Evolutionary conservation across 352 stramenopile genomes (phyloP).

Genomic region (Pythium vanterpoolii): DNA sequence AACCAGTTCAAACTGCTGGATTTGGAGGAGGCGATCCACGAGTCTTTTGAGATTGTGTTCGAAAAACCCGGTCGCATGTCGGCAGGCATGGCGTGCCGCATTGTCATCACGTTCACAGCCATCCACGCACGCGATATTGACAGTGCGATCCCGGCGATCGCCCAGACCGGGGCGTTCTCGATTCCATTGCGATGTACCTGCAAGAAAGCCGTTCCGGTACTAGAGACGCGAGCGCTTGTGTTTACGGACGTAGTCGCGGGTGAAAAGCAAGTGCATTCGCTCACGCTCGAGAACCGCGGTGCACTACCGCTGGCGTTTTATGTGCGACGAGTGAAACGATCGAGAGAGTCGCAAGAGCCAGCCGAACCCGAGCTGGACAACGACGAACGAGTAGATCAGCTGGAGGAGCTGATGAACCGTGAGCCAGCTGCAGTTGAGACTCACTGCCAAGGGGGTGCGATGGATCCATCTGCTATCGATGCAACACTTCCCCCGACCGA

Average conservation of each 20-base stretch:
- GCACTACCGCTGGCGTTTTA: constrained; percentile 60
- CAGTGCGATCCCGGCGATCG: constrained; percentile 52
- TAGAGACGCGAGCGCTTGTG: constrained; percentile 36
- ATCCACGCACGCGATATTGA: constrained; percentile 62
- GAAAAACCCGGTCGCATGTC: constrained; percentile 88
- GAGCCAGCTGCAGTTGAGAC: not conserved
- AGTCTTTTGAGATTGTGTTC: constrained; percentile 89
- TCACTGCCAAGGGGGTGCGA: too few species aligned
- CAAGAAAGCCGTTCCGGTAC: constrained; percentile 69
- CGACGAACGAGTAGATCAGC: not conserved
- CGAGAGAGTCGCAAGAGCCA: not conserved
- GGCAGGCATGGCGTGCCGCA: constrained; percentile 75
- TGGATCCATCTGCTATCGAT: too few species aligned
- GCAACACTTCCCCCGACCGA: not conserved
- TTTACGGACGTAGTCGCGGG: constrained; percentile 82
- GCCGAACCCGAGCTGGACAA: constrained; percentile 2
- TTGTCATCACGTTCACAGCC: constrained; percentile 75
- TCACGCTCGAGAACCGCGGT: constrained; percentile 71
- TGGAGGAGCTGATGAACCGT: not conserved
- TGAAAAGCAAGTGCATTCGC: constrained; percentile 47
- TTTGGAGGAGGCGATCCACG: constrained; percentile 61
- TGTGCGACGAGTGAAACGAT: constrained; percentile 15
- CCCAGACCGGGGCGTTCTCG: constrained; percentile 73
- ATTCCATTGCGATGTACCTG: constrained; percentile 82
- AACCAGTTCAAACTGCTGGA: constrained; percentile 89